Evolutionary conservation across 768 basidiomycete species (phyloP).

Genomic region (Kwoniella heveanensis): DNA sequence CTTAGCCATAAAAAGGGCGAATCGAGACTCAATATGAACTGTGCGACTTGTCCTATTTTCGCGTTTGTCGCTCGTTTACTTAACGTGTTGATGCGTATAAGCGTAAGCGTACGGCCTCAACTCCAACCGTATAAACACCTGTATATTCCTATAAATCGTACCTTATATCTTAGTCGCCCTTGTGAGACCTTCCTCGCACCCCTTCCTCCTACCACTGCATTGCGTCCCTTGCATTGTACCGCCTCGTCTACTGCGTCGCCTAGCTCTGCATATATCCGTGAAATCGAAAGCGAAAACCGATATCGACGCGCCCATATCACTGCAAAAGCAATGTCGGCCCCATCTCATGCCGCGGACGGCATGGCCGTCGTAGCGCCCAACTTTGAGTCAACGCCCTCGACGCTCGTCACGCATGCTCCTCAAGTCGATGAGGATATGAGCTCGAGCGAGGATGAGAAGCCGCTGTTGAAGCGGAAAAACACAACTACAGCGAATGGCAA

Average conservation of each 20-base stretch:
- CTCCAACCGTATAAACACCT: not conserved
- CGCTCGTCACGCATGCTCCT: slow-evolving; percentile 33
- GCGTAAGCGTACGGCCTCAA: not conserved
- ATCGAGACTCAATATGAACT: not conserved
- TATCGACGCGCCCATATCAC: not conserved
- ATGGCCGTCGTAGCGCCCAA: slow-evolving; percentile 49
- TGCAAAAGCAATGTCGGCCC: slow-evolving; percentile 8
- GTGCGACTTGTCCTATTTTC: not conserved
- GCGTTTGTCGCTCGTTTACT: not conserved
- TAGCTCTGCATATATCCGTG: no score
- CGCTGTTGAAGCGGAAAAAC: slow-evolving; percentile 15
- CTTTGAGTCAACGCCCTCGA: slow-evolving; percentile 11
- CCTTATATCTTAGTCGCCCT: not conserved
- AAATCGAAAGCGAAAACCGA: no score
- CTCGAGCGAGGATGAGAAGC: slow-evolving; percentile 33
- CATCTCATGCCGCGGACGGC: slow-evolving; percentile 13
- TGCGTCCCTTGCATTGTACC: no score
- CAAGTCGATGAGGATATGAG: slow-evolving; percentile 27
- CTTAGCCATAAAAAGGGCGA: not conserved
- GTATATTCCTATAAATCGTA: slow-evolving; percentile 1
- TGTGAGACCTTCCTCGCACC: no score
- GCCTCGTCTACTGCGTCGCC: no score
- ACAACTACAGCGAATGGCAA: slow-evolving; percentile 6
- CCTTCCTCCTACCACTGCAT: no score
- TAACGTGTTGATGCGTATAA: not conserved